Base-by-base conservation (phyloP, 2,329 filamentous ascomycete genomes). In the Camptophora hylomeconis region DNA sequence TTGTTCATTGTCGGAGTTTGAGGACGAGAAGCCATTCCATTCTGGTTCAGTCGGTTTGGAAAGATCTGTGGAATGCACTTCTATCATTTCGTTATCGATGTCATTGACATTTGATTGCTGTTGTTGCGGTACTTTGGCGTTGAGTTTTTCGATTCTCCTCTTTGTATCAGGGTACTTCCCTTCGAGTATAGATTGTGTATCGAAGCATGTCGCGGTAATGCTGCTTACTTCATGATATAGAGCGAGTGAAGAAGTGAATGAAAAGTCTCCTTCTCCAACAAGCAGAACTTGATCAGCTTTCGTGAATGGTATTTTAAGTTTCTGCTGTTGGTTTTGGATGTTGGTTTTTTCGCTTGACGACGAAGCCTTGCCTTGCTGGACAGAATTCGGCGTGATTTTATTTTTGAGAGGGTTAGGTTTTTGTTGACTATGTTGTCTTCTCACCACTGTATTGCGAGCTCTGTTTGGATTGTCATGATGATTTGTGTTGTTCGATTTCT, bases 91-190 rank as follows among this genome's bases (percentile, higher is more conserved):
- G n/a, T n/a, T n/a, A n/a, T n/a, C n/a, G n/a, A n/a, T n/a, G n/a
- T n/a, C n/a, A n/a, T n/a, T n/a, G n/a, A n/a, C n/a, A n/a, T n/a
- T n/a, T n/a, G n/a, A n/a, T n/a, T n/a, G n/a, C n/a, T n/a, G n/a
- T n/a, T n/a, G n/a, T n/a, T n/a, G n/a, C n/a, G n/a, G n/a, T n/a
- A n/a, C n/a, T n/a, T n/a, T n/a, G n/a, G n/a, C n/a, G n/a, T n/a
- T n/a, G n/a, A n/a, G n/a, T n/a, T 26, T 31, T 8, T 14, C 14
- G 13, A 37, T 25, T 3, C 36, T 42, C 5, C 26, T 28, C 14
- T 18, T 20, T 1, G 66, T 76, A 41, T 82, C 72, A 0, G 82
- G 81, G 44, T 87, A 86, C 55, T 92, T 93, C 36, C 57, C 61
- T 7, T 61, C 53, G 1, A 94, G 63, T 28, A 42, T 45, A 15